Evolutionary conservation across 768 basidiomycete genomes (phyloP).

Genomic region (Kwoniella sp.): DNA sequence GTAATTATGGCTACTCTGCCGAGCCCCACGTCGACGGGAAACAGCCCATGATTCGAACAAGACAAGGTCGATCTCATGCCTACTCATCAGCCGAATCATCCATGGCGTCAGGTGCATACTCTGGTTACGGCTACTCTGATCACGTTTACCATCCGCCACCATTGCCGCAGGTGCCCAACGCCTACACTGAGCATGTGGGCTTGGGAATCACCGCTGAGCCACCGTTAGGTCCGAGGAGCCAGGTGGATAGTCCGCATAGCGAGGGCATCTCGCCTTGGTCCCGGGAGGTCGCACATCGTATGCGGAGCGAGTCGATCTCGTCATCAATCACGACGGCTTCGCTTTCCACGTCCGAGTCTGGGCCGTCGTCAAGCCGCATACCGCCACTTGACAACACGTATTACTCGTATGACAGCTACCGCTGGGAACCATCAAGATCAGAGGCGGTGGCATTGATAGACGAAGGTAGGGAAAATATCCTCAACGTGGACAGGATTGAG

Average conservation of each 20-base stretch:
- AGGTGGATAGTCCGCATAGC: slow-evolving; percentile 11
- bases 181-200: slow-evolving; percentile 27
- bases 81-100: slow-evolving; percentile 39
- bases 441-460: slow-evolving; percentile 41
- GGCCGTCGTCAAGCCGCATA: slow-evolving; percentile 18
- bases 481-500: slow-evolving; percentile 31
- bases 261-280: slow-evolving; percentile 20
- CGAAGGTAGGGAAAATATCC: slow-evolving; percentile 37
- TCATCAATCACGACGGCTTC: slow-evolving; percentile 34
- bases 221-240: slow-evolving; percentile 4
- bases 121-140: slow-evolving; percentile 27
- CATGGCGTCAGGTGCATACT: slow-evolving; percentile 37
- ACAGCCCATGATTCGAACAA: slow-evolving; percentile 22
- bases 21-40: slow-evolving; percentile 23
- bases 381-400: slow-evolving; percentile 11
- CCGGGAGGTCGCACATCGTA: slow-evolving; percentile 27
- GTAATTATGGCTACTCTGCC: slow-evolving; percentile 23
- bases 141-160: slow-evolving; percentile 35
- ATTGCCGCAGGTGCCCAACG: slow-evolving; percentile 28
- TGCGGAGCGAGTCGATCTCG: slow-evolving; percentile 35
- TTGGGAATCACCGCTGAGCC: slow-evolving; percentile 31
- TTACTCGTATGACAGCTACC: slow-evolving; percentile 17
- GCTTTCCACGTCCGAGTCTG: slow-evolving; percentile 18
- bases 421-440: slow-evolving; percentile 16
- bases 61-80: slow-evolving; percentile 33